A percentile compares a stretch with the other conserved stretches of the same genome.
Evolutionary conservation across 1,139 yeast species (phyloP).

Genomic region (Suhomyces choctaworum): DNA sequence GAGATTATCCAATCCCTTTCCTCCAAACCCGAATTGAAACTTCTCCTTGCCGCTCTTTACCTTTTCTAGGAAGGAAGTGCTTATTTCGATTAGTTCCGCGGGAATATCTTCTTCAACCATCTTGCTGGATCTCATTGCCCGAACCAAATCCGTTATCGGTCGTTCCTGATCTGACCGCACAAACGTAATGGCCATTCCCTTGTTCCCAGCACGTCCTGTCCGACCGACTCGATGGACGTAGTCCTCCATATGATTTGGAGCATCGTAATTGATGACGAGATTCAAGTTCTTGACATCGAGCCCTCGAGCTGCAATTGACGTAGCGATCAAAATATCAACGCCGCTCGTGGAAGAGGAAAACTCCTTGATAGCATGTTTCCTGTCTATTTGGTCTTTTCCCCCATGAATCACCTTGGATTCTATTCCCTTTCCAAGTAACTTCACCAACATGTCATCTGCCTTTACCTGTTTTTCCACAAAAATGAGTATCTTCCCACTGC

Average conservation of each 20-base stretch:
- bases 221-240: conserved; percentile 96
- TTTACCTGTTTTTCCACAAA: conserved; percentile 86
- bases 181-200: conserved; percentile 79
- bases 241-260: conserved; percentile 92
- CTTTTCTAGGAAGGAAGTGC: conserved; percentile 57
- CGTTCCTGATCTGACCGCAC: conserved; percentile 65
- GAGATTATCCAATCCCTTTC: conserved; percentile 83
- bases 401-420: conserved; percentile 80
- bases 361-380: conserved; percentile 72
- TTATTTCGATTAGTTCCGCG: conserved; percentile 51
- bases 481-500: conserved; percentile 61
- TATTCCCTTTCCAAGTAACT: conserved; percentile 57
- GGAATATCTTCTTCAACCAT: conserved; percentile 47
- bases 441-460: conserved; percentile 69
- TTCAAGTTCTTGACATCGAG: conserved; percentile 82
- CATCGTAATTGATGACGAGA: conserved; percentile 81
- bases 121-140: conserved; percentile 61
- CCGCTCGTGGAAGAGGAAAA: conserved; percentile 59
- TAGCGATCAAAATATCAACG: conserved; percentile 71
- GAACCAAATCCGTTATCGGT: conserved; percentile 68
- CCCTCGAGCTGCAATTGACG: conserved; percentile 95
- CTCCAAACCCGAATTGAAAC: conserved; percentile 81
- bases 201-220: conserved; percentile 88
- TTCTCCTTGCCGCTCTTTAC: conserved; percentile 71
- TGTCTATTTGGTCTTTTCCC: conserved; percentile 84